Base-by-base conservation (phyloP, 331 rosid species). In the Spiraea crenata region DNA sequence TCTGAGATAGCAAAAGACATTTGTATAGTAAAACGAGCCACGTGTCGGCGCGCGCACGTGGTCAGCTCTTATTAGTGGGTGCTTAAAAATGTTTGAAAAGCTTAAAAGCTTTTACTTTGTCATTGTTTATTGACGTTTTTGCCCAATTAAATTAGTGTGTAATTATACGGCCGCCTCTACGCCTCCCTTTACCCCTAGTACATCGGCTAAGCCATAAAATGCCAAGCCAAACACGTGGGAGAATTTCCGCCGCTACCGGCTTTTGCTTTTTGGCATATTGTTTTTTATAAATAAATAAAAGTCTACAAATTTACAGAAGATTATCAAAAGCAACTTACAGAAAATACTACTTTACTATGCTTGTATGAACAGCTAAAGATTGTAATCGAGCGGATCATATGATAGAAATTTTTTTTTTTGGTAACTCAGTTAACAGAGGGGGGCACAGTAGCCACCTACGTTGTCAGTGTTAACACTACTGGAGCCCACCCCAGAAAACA, bases 231-330 rank as follows among this genome's bases (percentile, higher is more conserved):
- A 74, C 89, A 70, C 75, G 54, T 70, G 85, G 63, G 73, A 57
- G 83, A 82, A 81, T 80, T 82, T 83, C 82, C 91, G 80, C 56
- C 63, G 52, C 55, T 80, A 85, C 78, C 83, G 83, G 87, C 87
- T 84, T 82, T 87, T 80, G 79, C 62, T 67, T 75, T 79, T 75
- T 4, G 9, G 1, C 12, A 9, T 2, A 25, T 25, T 25, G n/a
- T n/a, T 25, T 25, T 25, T 25, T 25, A 25, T 25, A 25, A 25
- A 25, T 25, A 1, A 25, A 25, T 25, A 2, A 25, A 25, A 25
- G 31, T 25, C 31, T 25, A 1, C 1, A 25, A 1, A 25, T 25
- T 25, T 25, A 25, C 31, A 25, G 31, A 25, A 0, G 1, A 25
- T 25, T 25, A 25, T 25, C 31, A 25, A 25, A 25, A 25, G 31